These are phyloP conservation scores for Osmanthus fragrans DNA, from an alignment of 257 asterid genomes.

Conservation along the genomic window DNA sequence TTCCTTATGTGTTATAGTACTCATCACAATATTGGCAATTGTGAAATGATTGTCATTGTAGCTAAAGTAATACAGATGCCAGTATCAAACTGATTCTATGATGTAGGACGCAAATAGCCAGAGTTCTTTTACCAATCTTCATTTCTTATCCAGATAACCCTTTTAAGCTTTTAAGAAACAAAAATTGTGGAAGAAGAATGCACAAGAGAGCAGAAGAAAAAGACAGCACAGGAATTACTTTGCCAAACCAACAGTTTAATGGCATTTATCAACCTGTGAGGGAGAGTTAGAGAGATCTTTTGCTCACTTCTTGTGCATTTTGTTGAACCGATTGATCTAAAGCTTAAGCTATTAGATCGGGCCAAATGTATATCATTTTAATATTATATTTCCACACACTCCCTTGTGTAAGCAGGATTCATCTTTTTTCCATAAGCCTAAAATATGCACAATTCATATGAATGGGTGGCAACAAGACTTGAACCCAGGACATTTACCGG, in stretches of 20 bases:
- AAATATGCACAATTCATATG: no score
- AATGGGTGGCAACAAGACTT: no score
- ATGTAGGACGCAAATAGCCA: not conserved
- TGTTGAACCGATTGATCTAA: no score
- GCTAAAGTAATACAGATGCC: not conserved
- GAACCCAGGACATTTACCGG: no score
- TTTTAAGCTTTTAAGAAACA: not conserved
- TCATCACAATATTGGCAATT: not conserved
- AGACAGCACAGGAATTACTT: not conserved
- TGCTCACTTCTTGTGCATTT: conserved; percentile 10
- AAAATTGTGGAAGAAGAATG: not conserved
- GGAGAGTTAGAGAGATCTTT: conserved; percentile 15
- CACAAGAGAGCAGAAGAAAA: not conserved
- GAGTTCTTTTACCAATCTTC: not conserved
- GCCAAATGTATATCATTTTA: no score
- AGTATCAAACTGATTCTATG: not conserved
- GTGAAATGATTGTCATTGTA: not conserved
- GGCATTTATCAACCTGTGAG: conserved; percentile 1
- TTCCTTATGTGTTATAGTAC: not conserved
- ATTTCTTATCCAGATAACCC: not conserved
- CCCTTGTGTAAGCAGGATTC: no score
- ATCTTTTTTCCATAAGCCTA: no score
- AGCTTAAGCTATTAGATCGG: no score
- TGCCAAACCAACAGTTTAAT: conserved; percentile 3
- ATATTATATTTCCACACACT: no score